Evolutionary conservation across 2,329 filamentous ascomycete species (phyloP).

Genomic region (Sarocladium oryzae): DNA sequence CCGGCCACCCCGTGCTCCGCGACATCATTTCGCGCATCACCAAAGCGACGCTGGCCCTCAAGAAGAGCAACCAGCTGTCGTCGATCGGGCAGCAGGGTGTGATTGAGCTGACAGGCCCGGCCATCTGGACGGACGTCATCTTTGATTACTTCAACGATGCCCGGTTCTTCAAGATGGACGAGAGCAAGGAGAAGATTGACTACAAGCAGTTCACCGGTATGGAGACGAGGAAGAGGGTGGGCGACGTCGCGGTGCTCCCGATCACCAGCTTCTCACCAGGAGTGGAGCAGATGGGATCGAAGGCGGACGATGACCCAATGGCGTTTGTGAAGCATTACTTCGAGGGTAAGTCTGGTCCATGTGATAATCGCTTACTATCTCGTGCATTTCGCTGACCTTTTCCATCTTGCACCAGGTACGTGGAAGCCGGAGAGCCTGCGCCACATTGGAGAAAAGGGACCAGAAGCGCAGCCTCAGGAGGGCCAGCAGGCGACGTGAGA

Average conservation of each 20-base stretch:
- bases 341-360: constrained; percentile 59
- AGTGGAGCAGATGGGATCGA: constrained; percentile 86
- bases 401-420: constrained; percentile 57
- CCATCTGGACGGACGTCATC: constrained; percentile 86
- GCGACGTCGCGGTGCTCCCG: constrained; percentile 86
- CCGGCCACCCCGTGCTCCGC: constrained; percentile 84
- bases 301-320: constrained; percentile 85
- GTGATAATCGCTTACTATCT: too few species aligned
- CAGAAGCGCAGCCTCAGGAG: constrained; percentile 10
- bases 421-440: constrained; percentile 70
- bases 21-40: constrained; percentile 86
- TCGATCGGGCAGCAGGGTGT: constrained; percentile 56
- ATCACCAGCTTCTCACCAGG: constrained; percentile 98
- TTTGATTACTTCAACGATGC: constrained; percentile 93
- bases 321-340: constrained; percentile 97
- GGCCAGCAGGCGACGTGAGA: not conserved
- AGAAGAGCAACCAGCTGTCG: constrained; percentile 58
- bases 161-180: constrained; percentile 72
- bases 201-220: constrained; percentile 89
- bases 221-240: constrained; percentile 73
- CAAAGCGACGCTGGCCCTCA: constrained; percentile 68
- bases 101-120: constrained; percentile 91
- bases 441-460: constrained; percentile 52
- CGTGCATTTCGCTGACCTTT: not conserved
- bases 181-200: constrained; percentile 65